Base-by-base conservation (phyloP, 192 early-diverging fungal genomes). In the Coemansia sp. region DNA sequence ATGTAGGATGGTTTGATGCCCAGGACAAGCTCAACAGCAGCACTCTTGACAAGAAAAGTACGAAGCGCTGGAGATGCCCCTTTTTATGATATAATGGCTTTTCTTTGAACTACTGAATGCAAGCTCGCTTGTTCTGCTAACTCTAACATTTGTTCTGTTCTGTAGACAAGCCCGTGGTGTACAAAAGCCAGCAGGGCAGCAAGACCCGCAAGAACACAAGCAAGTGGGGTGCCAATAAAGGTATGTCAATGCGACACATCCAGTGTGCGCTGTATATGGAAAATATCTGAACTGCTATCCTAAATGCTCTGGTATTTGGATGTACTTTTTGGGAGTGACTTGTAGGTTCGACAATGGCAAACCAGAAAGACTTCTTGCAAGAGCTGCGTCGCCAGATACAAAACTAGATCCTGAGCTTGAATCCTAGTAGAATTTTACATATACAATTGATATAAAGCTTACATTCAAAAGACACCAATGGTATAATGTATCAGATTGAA, bases 311-410 rank as follows among this genome's bases (percentile, higher is more conserved):
- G 48, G 48, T 50, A 5, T 16, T 4, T 7, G 4, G 5, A 50
- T 50, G 48, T 50, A 50, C 19, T 14, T 50, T 50, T 17, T 50
- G n/a, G 48, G 14, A 19, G 5, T 5, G 5, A 55, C 16, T 61
- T 58, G 20, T 76, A 73, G 70, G 64, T 39, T 82, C 79, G 63
- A 74, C 79, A 1, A 82, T 82, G 79, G 79, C 74, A 11, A 76
- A 74, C 68, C 68, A 82, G 46, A 82, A 74, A 48, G 75, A 82
- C 63, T 75, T 82, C 74, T 43, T 82, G 64, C 67, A 63, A 16
- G 79, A 82, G 66, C 37, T 82, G 50, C 79, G 79, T 12, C 79
- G 65, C 37, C 79, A 82, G 58, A 51, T 82, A 54, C 22, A 54
- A 39, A 60, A 53, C 19, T 32, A 61, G 46, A 17, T 5, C 32